Evolutionary conservation across 495 filamentous ascomycete species (phyloP).

Genomic region (Aspergillus saccharolyticus): DNA sequence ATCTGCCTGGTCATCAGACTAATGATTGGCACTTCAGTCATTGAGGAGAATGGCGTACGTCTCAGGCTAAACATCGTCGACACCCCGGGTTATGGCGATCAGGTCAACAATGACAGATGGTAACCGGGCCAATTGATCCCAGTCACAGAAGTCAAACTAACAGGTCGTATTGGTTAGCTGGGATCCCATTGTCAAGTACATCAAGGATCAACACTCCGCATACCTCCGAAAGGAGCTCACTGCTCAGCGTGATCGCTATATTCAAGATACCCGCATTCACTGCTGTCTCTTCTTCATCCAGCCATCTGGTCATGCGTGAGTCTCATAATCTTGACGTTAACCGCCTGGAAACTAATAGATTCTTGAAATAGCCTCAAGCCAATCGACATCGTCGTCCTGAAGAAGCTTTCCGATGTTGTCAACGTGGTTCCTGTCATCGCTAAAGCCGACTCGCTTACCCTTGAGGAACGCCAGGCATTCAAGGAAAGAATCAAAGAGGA

Average conservation of each 20-base stretch:
- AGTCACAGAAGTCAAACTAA: background rate
- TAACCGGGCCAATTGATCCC: constrained; percentile 23
- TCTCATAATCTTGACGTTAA: constrained; percentile 1
- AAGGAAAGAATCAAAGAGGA: constrained; percentile 99
- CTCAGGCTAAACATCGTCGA: constrained; percentile 76
- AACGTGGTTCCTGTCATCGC: constrained; percentile 99
- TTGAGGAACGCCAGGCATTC: constrained; percentile 93
- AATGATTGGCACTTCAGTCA: constrained; percentile 52
- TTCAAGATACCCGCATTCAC: constrained; percentile 98
- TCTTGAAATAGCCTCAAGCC: constrained; percentile 67
- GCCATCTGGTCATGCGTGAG: constrained; percentile 88
- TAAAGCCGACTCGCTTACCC: constrained; percentile 92
- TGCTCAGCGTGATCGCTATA: constrained; percentile 98
- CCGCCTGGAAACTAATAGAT: constrained; percentile 8
- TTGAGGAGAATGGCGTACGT: constrained; percentile 91
- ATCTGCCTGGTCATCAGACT: constrained; percentile 7
- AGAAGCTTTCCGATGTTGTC: constrained; percentile 97
- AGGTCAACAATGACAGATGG: constrained; percentile 81
- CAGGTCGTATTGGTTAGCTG: constrained; percentile 42
- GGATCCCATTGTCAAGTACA: constrained; percentile 99
- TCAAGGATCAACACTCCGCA: constrained; percentile 99
- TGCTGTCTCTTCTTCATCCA: constrained; percentile 99
- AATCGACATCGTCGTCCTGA: constrained; percentile 98
- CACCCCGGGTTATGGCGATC: constrained; percentile 74
- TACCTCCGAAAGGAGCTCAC: constrained; percentile 99